Evolutionary conservation across 257 asterid genomes (phyloP), one percentile per base, ranked within the genome.

Genomic region (Capsicum rhomboideum): DNA sequence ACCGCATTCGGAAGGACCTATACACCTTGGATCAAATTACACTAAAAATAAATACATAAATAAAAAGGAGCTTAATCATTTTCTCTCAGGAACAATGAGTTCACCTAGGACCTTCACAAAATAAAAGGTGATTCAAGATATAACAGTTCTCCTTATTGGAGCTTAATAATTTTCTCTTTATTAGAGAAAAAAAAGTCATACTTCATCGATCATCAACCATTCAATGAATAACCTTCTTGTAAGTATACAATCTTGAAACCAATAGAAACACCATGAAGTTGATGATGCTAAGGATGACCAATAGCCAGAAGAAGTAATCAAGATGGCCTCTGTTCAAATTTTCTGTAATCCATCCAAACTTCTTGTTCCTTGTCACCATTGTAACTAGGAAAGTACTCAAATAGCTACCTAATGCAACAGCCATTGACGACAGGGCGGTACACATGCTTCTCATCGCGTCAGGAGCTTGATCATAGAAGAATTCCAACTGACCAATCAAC

Each of bases 391-490:
- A n/a, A 5, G 93, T 88, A 26, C 97, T 89, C 86, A 91, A 31
- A 61, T 95, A 93, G 78, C 89, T 92, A 5, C 98, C 98, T n/a
- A 92, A 66, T 0, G 98, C 94, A 17, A 83, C 86, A 0, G 98
- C 91, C 7, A 97, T 88, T 6, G 92, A 91, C 0, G 94, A 89
- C 0, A 95, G 87, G 0, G 98, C 98, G 0, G 96, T 84, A 84
- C 94, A 91, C 84, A 95, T 37, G 82, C 98, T 95, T 68, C 98
- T 88, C 98, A 95, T 92, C 0, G 93, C 95, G 7, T 93, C 98
- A 0, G 98, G 98, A 18, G 98, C 98, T 75, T 93, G 96, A 55
- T 95, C 98, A 34, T 95, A 95, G 79, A 91, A 93, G 87, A 93
- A 93, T 71, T 95, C 98, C 26, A 95, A 21, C 31, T 93, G 97